Evolutionary conservation across 345 rosid genomes (phyloP).

Genomic region (Salix udensis): DNA sequence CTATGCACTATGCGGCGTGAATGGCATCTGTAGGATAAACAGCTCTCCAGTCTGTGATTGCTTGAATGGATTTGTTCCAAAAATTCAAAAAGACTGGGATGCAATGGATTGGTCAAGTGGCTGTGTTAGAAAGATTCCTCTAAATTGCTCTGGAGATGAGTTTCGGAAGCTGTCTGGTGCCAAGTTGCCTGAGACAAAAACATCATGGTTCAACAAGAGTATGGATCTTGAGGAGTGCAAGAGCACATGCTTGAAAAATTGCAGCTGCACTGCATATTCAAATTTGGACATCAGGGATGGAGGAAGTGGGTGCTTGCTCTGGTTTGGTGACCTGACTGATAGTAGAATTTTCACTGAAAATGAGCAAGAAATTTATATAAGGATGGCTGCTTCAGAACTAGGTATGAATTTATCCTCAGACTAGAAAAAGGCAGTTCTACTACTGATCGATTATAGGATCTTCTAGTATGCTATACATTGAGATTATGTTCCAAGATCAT

Average conservation of each 20-base stretch:
- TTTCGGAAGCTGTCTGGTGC: slow-evolving; percentile 11
- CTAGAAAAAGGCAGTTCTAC: neutral
- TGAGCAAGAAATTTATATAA: slow-evolving; percentile 1
- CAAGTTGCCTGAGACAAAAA: slow-evolving; percentile 9
- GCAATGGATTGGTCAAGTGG: neutral
- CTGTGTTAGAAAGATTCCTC: neutral
- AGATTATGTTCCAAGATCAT: too few species aligned
- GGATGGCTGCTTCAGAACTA: neutral
- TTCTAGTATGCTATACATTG: too few species aligned
- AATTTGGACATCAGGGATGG: too few species aligned
- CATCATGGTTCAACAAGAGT: slow-evolving; percentile 4
- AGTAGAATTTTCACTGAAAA: neutral
- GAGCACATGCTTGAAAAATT: too few species aligned
- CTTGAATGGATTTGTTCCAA: slow-evolving; percentile 4
- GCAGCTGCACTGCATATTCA: too few species aligned
- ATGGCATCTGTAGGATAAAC: neutral
- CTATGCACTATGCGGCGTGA: neutral
- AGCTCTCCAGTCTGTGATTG: neutral
- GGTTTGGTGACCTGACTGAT: slow-evolving; percentile 9
- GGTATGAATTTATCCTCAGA: neutral
- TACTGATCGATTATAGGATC: too few species aligned
- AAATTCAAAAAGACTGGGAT: neutral
- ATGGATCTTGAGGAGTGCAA: neutral
- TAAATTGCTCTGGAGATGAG: slow-evolving; percentile 1
- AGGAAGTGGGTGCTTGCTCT: neutral